Conservation (phyloP, 805 yeast genomes). For the Candida easanensis region DNA sequence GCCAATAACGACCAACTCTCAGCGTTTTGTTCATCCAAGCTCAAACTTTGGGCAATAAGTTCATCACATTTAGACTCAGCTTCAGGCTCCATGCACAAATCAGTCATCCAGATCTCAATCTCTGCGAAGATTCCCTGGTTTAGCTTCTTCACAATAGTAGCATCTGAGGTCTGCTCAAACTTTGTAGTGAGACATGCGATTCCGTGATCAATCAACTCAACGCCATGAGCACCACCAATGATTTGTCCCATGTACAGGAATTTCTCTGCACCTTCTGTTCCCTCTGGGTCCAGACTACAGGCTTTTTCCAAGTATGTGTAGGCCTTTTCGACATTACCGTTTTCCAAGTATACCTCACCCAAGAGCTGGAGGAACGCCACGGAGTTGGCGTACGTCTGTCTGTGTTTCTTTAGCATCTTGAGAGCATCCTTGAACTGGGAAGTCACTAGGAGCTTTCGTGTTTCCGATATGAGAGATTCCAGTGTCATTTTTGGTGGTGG, state of each 20-base stretch:
- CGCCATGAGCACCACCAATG: constrained; percentile 77
- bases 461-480: constrained; percentile 8
- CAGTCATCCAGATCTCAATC: constrained; percentile 98
- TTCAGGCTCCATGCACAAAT: constrained; percentile 87
- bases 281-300: constrained; percentile 68
- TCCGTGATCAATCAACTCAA: constrained; percentile 60
- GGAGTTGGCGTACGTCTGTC: constrained; percentile 34
- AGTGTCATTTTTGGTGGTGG: constrained; percentile 3
- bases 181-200: constrained; percentile 46
- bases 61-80: constrained; percentile 82
- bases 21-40: constrained; percentile 53
- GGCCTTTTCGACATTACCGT: constrained; percentile 76
- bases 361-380: constrained; percentile 50
- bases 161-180: constrained; percentile 28
- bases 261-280: constrained; percentile 68
- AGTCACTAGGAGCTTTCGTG: constrained; percentile 13
- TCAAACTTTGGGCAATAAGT: constrained; percentile 61
- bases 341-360: constrained; percentile 80
- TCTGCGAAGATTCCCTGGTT: constrained; percentile 78
- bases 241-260: constrained; percentile 90
- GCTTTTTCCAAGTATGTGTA: constrained; percentile 57
- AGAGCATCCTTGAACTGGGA: constrained; percentile 31
- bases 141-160: constrained; percentile 51
- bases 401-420: constrained; percentile 32
- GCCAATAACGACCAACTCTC: constrained; percentile 83